A percentile compares a stretch with the other conserved stretches of the same genome.
Conservation (phyloP, 2,329 filamentous ascomycete species). For the Colletotrichum tropicale region DNA sequence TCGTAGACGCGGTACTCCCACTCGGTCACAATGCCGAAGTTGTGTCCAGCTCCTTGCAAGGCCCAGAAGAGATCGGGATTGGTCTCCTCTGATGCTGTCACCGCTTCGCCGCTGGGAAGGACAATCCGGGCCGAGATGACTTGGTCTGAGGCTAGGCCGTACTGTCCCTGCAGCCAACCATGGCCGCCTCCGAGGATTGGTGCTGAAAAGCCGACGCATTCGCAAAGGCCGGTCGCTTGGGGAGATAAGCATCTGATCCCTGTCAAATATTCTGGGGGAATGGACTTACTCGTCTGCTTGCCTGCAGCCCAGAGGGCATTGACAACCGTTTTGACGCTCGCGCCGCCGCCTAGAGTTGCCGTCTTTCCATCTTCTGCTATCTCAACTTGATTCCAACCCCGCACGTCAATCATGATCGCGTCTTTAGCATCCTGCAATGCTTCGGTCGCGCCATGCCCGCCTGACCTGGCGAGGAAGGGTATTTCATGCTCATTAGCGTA, state of each 20-base stretch:
- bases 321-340: constrained; percentile 17
- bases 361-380: constrained; percentile 5
- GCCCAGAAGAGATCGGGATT: constrained; percentile 51
- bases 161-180: constrained; percentile 14
- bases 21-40: constrained; percentile 53
- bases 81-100: constrained; percentile 25
- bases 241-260: background rate
- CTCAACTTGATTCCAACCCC: constrained; percentile 16
- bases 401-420: constrained; percentile 26
- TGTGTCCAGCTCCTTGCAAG: constrained; percentile 54
- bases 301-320: background rate
- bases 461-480: constrained; percentile 13
- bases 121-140: constrained; percentile 34
- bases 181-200: constrained; percentile 22
- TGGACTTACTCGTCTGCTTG: background rate
- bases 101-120: constrained; percentile 25
- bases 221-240: constrained; percentile 26
- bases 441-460: constrained; percentile 21
- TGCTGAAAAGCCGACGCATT: constrained; percentile 28
- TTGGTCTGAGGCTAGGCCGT: constrained; percentile 31
- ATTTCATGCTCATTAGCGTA: background rate
- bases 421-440: background rate
- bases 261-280: background rate
- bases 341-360: constrained; percentile 19
- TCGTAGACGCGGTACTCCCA: constrained; percentile 34